Percentiles rank a stretch among this genome's conserved stretches.
Conservation (phyloP, 352 stramenopile genomes). For the Halophytophthora polymorphica region DNA sequence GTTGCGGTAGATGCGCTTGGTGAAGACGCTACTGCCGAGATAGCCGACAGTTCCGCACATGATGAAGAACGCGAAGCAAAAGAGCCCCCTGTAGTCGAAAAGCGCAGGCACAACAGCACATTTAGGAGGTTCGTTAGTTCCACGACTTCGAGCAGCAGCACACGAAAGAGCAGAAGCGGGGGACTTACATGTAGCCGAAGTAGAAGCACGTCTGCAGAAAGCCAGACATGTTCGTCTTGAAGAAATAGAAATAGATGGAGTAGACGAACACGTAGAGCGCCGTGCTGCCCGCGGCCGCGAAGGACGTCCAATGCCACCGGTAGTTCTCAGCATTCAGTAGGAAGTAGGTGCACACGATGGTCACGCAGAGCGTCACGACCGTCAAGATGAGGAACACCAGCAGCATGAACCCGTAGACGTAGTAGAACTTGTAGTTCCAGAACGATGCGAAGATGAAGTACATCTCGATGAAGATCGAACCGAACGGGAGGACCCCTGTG, state of each 20-base stretch:
- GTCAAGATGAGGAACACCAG: constrained; percentile 97
- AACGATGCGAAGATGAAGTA: constrained; percentile 99
- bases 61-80: constrained; percentile 91
- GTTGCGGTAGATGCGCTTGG: constrained; percentile 94
- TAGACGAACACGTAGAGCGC: constrained; percentile 98
- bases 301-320: constrained; percentile 98
- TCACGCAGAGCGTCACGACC: constrained; percentile 97
- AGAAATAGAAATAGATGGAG: constrained; percentile 99
- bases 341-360: constrained; percentile 99
- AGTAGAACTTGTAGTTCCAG: constrained; percentile 99
- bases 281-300: constrained; percentile 92
- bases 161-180: not conserved
- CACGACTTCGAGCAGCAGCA: constrained; percentile 3
- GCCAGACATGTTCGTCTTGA: constrained; percentile 99
- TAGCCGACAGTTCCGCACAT: constrained; percentile 93
- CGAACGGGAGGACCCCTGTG: constrained; percentile 97
- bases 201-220: constrained; percentile 98
- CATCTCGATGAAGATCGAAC: constrained; percentile 99
- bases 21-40: constrained; percentile 90
- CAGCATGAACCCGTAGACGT: constrained; percentile 99
- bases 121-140: not conserved
- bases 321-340: constrained; percentile 99
- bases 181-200: constrained; percentile 97
- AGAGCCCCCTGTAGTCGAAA: constrained; percentile 63
- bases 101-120: constrained; percentile 5